Evolutionary conservation across 2,329 filamentous ascomycete genomes (phyloP).

Genomic region (Ambrosiella cleistominuta): DNA sequence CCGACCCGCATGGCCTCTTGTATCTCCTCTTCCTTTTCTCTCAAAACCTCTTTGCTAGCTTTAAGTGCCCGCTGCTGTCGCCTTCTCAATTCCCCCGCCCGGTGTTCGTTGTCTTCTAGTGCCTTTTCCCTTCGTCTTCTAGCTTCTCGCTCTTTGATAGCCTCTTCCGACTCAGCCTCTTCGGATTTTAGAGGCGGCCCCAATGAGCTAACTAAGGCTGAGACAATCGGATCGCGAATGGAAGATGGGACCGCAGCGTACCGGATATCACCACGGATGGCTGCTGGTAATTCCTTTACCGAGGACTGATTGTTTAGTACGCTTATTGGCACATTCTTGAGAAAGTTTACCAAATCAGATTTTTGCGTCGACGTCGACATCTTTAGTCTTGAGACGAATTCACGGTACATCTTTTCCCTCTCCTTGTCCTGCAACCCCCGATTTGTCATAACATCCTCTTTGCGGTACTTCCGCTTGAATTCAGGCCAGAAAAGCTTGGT

Average conservation of each 20-base stretch:
- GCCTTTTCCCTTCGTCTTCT: constrained; percentile 46
- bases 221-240: constrained; percentile 46
- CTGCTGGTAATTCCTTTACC: constrained; percentile 39
- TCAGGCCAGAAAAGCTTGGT: constrained; percentile 95
- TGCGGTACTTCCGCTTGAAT: constrained; percentile 80
- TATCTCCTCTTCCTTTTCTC: constrained; percentile 51
- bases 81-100: constrained; percentile 45
- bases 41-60: constrained; percentile 39
- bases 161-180: constrained; percentile 26
- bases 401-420: constrained; percentile 61
- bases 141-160: constrained; percentile 33
- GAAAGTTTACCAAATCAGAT: constrained; percentile 47
- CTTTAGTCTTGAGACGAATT: constrained; percentile 51
- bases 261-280: constrained; percentile 47
- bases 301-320: constrained; percentile 42
- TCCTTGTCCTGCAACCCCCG: constrained; percentile 55
- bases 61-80: constrained; percentile 40
- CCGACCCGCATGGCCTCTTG: constrained; percentile 51
- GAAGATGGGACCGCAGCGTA: constrained; percentile 48
- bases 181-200: constrained; percentile 28
- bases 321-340: constrained; percentile 42
- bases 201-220: constrained; percentile 47
- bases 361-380: constrained; percentile 49
- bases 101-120: constrained; percentile 43
- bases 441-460: constrained; percentile 65